Base-by-base conservation (phyloP, 2,329 filamentous ascomycete genomes). In the Elsinoe ampelina region DNA sequence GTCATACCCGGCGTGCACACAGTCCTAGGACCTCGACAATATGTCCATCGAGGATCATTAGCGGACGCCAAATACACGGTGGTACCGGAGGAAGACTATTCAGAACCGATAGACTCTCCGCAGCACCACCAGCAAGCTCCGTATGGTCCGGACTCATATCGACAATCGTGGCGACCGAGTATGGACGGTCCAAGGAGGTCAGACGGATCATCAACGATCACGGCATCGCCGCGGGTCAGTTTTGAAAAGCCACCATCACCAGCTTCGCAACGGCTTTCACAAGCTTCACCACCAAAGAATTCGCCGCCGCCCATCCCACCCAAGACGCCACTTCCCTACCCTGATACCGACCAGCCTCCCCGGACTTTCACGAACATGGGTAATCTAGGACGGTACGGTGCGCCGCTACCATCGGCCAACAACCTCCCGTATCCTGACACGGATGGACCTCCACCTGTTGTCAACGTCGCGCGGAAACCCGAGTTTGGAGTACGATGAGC, bases 401-500 rank as follows among this genome's bases (percentile, higher is more conserved):
- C 54, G 41, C 41, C 41, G 17, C 54, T n/a, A 20, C 38, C 22
- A 42, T 8, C 39, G 2, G 38, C 38, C 13, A 56, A 17, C 34
- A 54, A 61, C 15, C 78, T 88, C 34, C 90, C 90, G 0, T 96
- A 96, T 68, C 92, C 92, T 0, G 72, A 88, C 48, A 84, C 83
- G 45, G 86, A 95, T 65, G 87, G 86, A 22, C 85, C 86, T 26
- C 91, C 92, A 15, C 92, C 92, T 2, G 77, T 81, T 5, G 89
- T 95, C 6, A 95, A 95, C 65, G 87, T 89, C 79, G 84, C 86
- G 43, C 82, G 85, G 63, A 96, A 96, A 70, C 92, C 92, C 1
- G 85, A 87, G 50, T 88, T 85, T 63, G 77, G 75, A 57, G 73
- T 77, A 42, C 73, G 78, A 60, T 79, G 62, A 74, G 13, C 17